Evolutionary conservation across 2,329 filamentous ascomycete species (phyloP), one percentile per base, ranked within the genome.

Genomic region (Colletotrichum abscissum): DNA sequence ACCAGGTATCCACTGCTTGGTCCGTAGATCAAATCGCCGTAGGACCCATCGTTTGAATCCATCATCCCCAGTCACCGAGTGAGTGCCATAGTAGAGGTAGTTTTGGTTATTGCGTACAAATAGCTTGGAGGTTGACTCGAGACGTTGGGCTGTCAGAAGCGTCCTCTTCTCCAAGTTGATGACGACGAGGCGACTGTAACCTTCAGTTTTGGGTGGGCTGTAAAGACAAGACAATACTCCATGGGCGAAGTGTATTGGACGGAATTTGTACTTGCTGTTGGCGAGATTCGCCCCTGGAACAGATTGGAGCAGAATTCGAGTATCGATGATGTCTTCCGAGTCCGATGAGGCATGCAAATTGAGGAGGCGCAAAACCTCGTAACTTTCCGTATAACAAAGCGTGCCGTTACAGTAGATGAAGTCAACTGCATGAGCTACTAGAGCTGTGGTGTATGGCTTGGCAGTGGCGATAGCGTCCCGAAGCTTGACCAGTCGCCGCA

Each of bases 31-130:
- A 74, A 88, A 88, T 3, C 88, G 88, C 35, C 85, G 82, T 38
- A 95, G 82, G 0, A 86, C 82, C 93, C 93, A 95, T 78, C 90
- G 88, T 38, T 86, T 87, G 74, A 88, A 86, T 0, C 88, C 90
- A 76, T 91, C 87, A 2, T 83, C 80, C 5, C 86, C 87, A 4
- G 83, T 78, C 7, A 86, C 86, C 0, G 88, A 91, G 79, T 91
- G 89, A 0, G 90, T 92, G 5, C 92, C 93, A 76, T 90, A 93
- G 77, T 92, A 92, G 3, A 95, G 84, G 78, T 89, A 91, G 1
- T 86, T 78, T 1, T 80, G 77, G 72, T 90, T 90, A 74, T 94
- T 92, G 11, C 93, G 88, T 3, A 93, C 92, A 79, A 95, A 94
- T 1, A 95, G 81, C 73, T 88, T 91, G 33, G 85, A 82, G 2